Conservation (phyloP, 352 stramenopile genomes). For the Thalassiosira allenii region DNA sequence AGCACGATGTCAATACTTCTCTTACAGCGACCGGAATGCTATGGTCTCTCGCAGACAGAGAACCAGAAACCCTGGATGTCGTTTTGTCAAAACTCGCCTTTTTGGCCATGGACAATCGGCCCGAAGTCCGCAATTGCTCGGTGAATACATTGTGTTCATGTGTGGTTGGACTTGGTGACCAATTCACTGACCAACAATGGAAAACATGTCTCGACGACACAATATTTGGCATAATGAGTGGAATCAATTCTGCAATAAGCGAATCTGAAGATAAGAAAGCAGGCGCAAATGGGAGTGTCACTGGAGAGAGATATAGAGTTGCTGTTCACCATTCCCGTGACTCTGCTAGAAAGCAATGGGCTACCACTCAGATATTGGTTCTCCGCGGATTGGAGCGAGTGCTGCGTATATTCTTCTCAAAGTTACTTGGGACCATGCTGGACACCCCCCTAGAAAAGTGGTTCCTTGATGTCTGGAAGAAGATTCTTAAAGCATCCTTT, state of each 20-base stretch:
- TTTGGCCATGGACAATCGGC: conserved; percentile 91
- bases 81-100: conserved; percentile 82
- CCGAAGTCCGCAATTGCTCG: conserved; percentile 95
- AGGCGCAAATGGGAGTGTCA: conserved; percentile 27
- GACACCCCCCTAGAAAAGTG: conserved; percentile 56
- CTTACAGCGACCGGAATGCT: conserved; percentile 96
- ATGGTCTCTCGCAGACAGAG: conserved; percentile 91
- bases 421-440: conserved; percentile 67
- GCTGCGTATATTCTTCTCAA: conserved; percentile 86
- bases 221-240: conserved; percentile 89
- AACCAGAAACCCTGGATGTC: conserved; percentile 71
- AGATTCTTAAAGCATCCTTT: conserved; percentile 74
- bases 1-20: conserved; percentile 97
- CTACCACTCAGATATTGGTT: conserved; percentile 94
- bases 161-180: conserved; percentile 92
- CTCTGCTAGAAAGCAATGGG: conserved; percentile 96
- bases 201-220: conserved; percentile 93
- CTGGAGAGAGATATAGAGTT: conserved; percentile 77
- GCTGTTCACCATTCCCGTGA: conserved; percentile 96
- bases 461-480: conserved; percentile 80
- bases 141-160: conserved; percentile 98
- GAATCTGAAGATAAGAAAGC: conserved; percentile 40
- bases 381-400: conserved; percentile 94
- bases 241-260: conserved; percentile 54
- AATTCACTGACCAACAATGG: conserved; percentile 92